Evolutionary conservation across 805 yeast species (phyloP).

Genomic region (Torulaspora gathmanii): DNA sequence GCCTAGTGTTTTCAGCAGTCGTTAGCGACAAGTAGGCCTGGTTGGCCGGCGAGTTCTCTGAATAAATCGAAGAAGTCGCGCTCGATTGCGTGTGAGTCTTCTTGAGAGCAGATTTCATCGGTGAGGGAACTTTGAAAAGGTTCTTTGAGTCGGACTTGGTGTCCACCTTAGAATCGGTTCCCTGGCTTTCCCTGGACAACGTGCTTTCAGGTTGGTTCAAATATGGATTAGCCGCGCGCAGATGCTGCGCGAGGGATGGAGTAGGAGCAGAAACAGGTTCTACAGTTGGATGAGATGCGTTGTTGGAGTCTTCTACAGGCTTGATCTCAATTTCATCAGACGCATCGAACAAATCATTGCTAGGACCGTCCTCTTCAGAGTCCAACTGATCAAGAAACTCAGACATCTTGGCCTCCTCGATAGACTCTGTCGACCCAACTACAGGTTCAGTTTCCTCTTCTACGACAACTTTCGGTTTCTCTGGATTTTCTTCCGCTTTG

Average conservation of each 20-base stretch:
- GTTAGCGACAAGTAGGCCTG: slow-evolving; percentile 63
- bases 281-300: not conserved
- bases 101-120: slow-evolving; percentile 44
- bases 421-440: not conserved
- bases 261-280: slow-evolving; percentile 13
- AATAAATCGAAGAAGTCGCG: slow-evolving; percentile 17
- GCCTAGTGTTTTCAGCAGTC: slow-evolving; percentile 74
- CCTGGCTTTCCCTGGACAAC: not conserved
- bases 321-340: not conserved
- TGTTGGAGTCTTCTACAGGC: not conserved
- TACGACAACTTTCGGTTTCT: not conserved
- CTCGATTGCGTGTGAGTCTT: slow-evolving; percentile 27
- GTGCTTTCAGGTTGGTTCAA: slow-evolving; percentile 5
- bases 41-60: slow-evolving; percentile 44
- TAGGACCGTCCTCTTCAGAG: not conserved
- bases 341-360: slow-evolving; percentile 3
- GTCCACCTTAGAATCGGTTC: not conserved
- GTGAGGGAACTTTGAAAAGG: slow-evolving; percentile 28
- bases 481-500: not conserved
- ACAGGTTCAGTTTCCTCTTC: not conserved
- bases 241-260: slow-evolving; percentile 42
- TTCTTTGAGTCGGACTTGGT: not conserved
- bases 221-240: slow-evolving; percentile 39
- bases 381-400: not conserved
- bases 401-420: not conserved